phyloP scores from a whole-genome alignment of 805 yeast species.

The Lipomyces starkeyi region DNA sequence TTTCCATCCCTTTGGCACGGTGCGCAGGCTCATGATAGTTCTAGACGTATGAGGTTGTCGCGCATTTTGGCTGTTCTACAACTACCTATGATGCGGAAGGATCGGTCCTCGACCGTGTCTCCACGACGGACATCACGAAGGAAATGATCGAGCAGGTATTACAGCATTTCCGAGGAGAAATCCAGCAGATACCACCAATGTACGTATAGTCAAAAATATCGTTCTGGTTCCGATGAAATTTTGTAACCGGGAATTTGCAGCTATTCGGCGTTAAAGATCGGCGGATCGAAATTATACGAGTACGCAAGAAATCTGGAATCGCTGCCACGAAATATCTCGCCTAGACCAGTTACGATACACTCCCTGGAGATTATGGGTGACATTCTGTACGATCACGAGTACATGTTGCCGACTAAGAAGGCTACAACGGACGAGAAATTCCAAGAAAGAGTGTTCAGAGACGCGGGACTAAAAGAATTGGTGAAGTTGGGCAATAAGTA shows the following conservation, averaged over 20 bases:
- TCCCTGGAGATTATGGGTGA: conserved; percentile 61
- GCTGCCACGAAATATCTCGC: conserved; percentile 80
- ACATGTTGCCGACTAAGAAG: conserved; percentile 46
- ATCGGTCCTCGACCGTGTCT: conserved; percentile 65
- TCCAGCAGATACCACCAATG: conserved; percentile 92
- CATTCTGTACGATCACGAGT: conserved; percentile 62
- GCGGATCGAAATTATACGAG: conserved; percentile 92
- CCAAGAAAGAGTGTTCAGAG: conserved; percentile 54
- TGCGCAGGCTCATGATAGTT: neutral
- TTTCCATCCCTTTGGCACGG: neutral
- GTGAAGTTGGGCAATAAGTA: conserved; percentile 17
- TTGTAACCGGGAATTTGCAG: neutral
- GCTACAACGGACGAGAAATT: conserved; percentile 47
- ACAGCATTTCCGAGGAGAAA: conserved; percentile 74
- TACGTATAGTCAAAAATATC: conserved; percentile 42
- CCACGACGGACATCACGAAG: conserved; percentile 60
- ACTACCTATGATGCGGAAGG: conserved; percentile 96
- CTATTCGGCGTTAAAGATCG: conserved; percentile 86
- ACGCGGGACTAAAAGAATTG: conserved; percentile 24
- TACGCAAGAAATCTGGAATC: conserved; percentile 90
- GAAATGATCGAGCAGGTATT: conserved; percentile 58
- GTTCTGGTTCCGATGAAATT: neutral
- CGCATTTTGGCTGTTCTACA: conserved; percentile 86
- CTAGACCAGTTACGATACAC: conserved; percentile 69
- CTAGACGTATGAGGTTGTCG: conserved; percentile 70